These are phyloP conservation scores for Colletotrichum tamarilloi DNA, from an alignment of 2,329 filamentous ascomycete genomes.

Conservation along the genomic window DNA sequence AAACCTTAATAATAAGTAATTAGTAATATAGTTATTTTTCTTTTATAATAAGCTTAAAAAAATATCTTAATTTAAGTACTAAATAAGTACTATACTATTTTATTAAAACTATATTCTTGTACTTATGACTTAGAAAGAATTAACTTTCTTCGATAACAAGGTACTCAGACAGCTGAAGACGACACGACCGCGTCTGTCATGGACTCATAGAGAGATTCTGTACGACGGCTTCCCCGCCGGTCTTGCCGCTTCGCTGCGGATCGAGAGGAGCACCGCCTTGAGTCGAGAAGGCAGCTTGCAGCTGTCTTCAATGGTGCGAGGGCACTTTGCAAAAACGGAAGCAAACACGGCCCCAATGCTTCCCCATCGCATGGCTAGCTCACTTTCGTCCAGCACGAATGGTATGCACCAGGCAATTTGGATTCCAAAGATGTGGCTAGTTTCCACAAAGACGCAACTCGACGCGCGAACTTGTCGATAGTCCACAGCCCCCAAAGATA, in stretches of 20 bases:
- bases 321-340: conserved; percentile 13
- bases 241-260: not conserved
- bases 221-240: conserved; percentile 7
- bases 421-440: conserved; percentile 14
- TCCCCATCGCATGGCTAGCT: conserved; percentile 4
- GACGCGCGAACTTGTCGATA: conserved; percentile 26
- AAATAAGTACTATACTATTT: too few relatives aligned
- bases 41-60: too few relatives aligned
- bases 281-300: conserved; percentile 31
- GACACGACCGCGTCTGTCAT: conserved; percentile 5
- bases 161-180: conserved; percentile 8
- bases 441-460: conserved; percentile 1
- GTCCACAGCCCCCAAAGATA: conserved; percentile 12
- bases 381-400: not conserved
- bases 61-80: too few relatives aligned
- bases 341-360: conserved; percentile 26
- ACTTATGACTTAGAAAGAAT: too few relatives aligned
- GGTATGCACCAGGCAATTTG: conserved; percentile 3
- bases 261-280: conserved; percentile 3
- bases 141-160: too few relatives aligned
- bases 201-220: conserved; percentile 1
- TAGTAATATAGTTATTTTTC: too few relatives aligned
- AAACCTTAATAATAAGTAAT: too few relatives aligned
- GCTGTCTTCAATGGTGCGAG: conserved; percentile 8
- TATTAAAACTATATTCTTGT: too few relatives aligned